Base-by-base conservation (phyloP, 2,329 filamentous ascomycete species). In the Aspergillus sergii region DNA sequence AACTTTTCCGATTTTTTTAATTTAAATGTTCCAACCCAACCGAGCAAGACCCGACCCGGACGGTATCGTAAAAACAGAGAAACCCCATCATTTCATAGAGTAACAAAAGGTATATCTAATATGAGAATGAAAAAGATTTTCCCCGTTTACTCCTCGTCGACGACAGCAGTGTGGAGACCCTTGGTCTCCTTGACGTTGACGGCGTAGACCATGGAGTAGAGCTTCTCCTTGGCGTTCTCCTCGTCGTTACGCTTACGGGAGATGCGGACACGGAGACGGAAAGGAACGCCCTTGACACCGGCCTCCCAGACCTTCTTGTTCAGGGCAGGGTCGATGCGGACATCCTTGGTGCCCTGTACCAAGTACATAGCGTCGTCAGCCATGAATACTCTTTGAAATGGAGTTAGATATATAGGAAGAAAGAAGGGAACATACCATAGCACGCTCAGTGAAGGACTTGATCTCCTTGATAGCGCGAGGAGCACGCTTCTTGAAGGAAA, bases 261-360 rank as follows among this genome's bases (percentile, higher is more conserved):
- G 86, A 99, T 97, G 85, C 96, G 93, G 80, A 99, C 90, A 79
- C 95, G 94, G 77, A 99, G 88, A 84, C 96, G 91, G 91, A 91
- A 98, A 75, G 94, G 93, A 74, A 97, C 94, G 79, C 95, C 96
- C 92, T 98, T 99, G 88, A 99, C 90, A 83, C 95, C 95, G 80
- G 91, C 87, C 86, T 99, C 95, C 95, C 95, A 99, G 82, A 99
- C 94, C 89, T 99, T 98, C 92, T 99, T 99, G 91, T 99, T 99
- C 80, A 99, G 91, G 79, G 26, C 26, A 28, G 95, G 95, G 89
- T 99, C 95, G 80, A 99, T 85, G 78, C 95, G 95, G 85, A 99
- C 95, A 82, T 99, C 95, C 79, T 88, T 84, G 85, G 95, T 99
- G 81, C 94, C 94, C 95, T 99, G 75, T 64, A 39, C 54, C 58